A percentile compares a stretch with the other conserved stretches of the same genome.
phyloP scores from a whole-genome alignment of 768 basidiomycete species.

The Trametes maxima region DNA sequence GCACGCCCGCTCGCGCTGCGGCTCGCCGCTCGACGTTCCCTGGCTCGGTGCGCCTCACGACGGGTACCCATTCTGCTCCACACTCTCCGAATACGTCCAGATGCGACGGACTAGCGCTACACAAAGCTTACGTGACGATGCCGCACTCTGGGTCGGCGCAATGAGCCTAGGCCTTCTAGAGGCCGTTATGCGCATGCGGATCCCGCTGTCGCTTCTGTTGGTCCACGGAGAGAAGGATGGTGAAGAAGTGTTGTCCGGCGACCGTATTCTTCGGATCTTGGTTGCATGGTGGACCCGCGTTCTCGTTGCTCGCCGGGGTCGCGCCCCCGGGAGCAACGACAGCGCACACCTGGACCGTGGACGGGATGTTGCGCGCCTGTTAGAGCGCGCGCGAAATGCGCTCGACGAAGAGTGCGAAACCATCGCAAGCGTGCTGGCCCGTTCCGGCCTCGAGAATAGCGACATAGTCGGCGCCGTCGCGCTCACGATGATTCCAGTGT shows the following conservation, averaged over 20 bases:
- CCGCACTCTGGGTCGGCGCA: constrained; percentile 11
- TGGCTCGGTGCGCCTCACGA: constrained; percentile 6
- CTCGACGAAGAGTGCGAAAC: constrained; percentile 2
- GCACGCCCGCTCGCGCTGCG: not conserved
- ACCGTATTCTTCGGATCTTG: not conserved
- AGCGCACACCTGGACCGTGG: not conserved
- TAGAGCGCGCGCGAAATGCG: not conserved
- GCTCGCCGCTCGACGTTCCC: not conserved
- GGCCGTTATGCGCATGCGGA: not conserved
- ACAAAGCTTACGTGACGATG: constrained; percentile 6
- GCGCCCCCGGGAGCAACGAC: not conserved
- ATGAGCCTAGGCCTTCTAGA: constrained; percentile 17
- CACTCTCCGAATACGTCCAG: constrained; percentile 1
- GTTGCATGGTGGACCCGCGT: not conserved
- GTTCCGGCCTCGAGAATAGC: not conserved
- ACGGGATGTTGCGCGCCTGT: not conserved
- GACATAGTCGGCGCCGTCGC: not conserved
- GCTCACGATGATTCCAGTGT: not conserved
- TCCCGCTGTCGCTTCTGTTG: not conserved
- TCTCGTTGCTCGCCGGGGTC: no score
- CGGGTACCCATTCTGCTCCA: not conserved
- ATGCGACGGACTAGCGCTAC: not conserved
- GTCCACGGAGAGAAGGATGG: not conserved
- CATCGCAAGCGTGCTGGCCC: not conserved
- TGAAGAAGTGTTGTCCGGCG: not conserved